phyloP scores from a whole-genome alignment of 768 basidiomycete species.

The Mycena albidolilacea region DNA sequence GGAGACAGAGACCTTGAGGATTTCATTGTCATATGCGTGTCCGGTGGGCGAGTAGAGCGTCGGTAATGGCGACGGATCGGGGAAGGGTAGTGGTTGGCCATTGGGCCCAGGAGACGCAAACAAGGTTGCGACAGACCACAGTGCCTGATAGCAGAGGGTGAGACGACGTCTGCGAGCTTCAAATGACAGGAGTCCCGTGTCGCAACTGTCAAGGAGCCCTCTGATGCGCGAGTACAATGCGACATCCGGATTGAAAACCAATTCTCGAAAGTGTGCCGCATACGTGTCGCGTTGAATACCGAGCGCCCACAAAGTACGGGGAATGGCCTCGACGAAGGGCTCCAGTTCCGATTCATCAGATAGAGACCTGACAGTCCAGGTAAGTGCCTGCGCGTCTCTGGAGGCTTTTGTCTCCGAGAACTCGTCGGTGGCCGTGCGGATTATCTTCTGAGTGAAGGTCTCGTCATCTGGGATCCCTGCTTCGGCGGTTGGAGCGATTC shows the following conservation, averaged over 20 bases:
- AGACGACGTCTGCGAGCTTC: neutral
- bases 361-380: neutral
- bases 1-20: neutral
- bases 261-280: neutral
- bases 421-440: neutral
- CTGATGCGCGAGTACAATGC: neutral
- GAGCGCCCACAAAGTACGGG: neutral
- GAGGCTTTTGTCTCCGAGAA: neutral
- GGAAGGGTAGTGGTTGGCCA: neutral
- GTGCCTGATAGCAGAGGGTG: neutral
- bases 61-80: neutral
- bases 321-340: neutral
- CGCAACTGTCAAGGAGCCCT: neutral
- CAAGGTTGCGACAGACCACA: neutral
- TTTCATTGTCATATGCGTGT: neutral
- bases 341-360: constrained; percentile 2
- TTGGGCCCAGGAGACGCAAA: neutral
- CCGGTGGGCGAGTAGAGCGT: neutral
- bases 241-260: neutral
- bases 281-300: neutral
- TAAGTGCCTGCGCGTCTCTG: neutral
- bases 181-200: neutral
- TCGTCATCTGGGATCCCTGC: neutral
- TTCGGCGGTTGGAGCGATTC: neutral
- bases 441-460: neutral